phyloP scores from a whole-genome alignment of 2,329 filamentous ascomycete species.

The Aspergillus pseudoviridinutans region DNA sequence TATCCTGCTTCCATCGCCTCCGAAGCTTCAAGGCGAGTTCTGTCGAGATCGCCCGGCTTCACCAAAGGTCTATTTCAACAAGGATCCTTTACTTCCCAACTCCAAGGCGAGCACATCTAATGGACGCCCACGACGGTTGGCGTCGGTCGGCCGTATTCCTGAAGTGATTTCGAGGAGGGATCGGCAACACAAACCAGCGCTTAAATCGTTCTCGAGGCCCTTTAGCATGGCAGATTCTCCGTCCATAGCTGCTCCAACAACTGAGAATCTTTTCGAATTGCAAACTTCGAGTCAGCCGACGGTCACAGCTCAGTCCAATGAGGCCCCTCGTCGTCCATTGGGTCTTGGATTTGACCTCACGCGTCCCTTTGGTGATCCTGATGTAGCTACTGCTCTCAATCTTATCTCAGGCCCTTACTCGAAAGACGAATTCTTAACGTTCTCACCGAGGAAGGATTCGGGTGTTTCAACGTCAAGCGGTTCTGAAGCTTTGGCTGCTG shows the following conservation, averaged over 20 bases:
- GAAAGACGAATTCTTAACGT: constrained; percentile 65
- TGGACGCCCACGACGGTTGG: constrained; percentile 60
- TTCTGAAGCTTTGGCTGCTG: constrained; percentile 58
- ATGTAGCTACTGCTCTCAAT: constrained; percentile 25
- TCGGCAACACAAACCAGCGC: constrained; percentile 62
- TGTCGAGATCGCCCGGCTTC: constrained; percentile 28
- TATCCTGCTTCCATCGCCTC: constrained; percentile 41
- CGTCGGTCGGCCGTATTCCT: constrained; percentile 82
- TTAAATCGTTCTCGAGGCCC: constrained; percentile 80
- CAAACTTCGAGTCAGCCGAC: constrained; percentile 20
- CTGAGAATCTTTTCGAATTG: constrained; percentile 20
- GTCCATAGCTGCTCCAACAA: constrained; percentile 31
- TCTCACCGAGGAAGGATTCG: constrained; percentile 70
- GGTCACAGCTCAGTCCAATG: constrained; percentile 19
- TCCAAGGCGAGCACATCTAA: constrained; percentile 18
- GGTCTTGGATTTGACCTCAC: constrained; percentile 24
- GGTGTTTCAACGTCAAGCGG: constrained; percentile 62
- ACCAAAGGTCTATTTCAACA: constrained; percentile 35
- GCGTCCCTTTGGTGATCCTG: constrained; percentile 32
- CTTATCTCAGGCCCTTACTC: constrained; percentile 37
- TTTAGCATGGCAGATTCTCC: constrained; percentile 55
- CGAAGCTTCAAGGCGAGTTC: constrained; percentile 32
- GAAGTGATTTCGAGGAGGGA: constrained; percentile 66
- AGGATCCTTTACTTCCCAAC: constrained; percentile 16
- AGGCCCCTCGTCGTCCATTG: constrained; percentile 22